Percentiles rank a stretch among this genome's conserved stretches.
Conservation (phyloP, 768 basidiomycete genomes). For the Suillus americanus region DNA sequence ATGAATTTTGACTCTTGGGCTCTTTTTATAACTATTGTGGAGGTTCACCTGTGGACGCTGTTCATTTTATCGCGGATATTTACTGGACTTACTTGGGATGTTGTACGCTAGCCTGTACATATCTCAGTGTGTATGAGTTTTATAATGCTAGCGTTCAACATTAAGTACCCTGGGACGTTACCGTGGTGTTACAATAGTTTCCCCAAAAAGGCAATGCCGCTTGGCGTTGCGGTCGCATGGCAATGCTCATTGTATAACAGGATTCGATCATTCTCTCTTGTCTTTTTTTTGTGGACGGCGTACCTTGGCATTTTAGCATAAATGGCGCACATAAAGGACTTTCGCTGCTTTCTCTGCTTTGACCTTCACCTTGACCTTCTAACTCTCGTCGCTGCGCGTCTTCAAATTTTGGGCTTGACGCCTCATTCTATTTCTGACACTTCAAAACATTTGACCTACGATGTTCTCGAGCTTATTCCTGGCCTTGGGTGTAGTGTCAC, state of each 20-base stretch:
- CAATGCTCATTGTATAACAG: constrained; percentile 1
- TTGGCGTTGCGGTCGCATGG: not conserved
- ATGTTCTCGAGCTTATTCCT: constrained; percentile 6
- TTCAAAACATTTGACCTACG: constrained; percentile 1
- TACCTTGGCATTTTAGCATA: not conserved
- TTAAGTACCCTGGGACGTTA: no score
- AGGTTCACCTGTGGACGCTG: no score
- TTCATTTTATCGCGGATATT: not conserved
- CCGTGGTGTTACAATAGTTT: no score
- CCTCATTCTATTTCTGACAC: constrained; percentile 7
- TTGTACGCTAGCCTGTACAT: not conserved
- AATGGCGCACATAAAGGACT: constrained; percentile 8
- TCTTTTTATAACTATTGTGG: no score
- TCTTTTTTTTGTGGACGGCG: not conserved
- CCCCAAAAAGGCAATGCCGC: not conserved
- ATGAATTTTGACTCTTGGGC: no score
- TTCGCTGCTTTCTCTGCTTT: not conserved
- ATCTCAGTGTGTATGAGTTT: not conserved
- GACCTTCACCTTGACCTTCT: not conserved
- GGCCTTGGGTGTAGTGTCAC: constrained; percentile 3
- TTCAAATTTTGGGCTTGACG: constrained; percentile 6
- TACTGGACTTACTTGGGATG: not conserved
- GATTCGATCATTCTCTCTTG: not conserved
- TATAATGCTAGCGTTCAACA: no score
- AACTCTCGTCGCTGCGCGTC: constrained; percentile 10